Evolutionary conservation across 2,329 filamentous ascomycete genomes (phyloP).

Genomic region (Alternaria longipes): DNA sequence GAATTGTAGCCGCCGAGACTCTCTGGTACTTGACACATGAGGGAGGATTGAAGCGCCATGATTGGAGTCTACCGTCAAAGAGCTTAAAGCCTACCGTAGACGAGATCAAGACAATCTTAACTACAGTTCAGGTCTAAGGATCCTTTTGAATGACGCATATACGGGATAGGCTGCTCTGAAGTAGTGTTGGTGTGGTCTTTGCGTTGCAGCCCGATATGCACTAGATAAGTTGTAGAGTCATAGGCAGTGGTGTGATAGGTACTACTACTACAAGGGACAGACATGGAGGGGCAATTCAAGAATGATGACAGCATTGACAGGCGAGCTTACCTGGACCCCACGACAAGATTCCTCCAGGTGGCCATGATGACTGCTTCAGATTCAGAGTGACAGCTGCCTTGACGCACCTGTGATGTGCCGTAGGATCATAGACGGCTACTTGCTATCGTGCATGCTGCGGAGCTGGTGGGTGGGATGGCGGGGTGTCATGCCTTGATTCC

Average conservation of each 20-base stretch:
- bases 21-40: conserved; percentile 51
- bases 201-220: neutral
- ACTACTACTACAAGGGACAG: neutral
- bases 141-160: conserved; percentile 65
- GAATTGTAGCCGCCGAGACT: conserved; percentile 53
- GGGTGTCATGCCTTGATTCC: conserved; percentile 24
- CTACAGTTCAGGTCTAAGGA: neutral
- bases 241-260: neutral
- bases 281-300: neutral
- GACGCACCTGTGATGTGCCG: conserved; percentile 16
- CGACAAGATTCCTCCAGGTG: conserved; percentile 52
- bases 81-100: conserved; percentile 44
- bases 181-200: conserved; percentile 17
- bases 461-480: conserved; percentile 7
- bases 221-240: neutral
- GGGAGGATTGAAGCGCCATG: conserved; percentile 42
- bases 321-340: conserved; percentile 56
- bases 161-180: conserved; percentile 71
- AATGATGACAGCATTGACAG: neutral
- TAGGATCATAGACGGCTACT: conserved; percentile 2
- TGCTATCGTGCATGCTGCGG: neutral
- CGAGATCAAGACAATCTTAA: conserved; percentile 25
- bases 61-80: conserved; percentile 43
- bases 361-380: conserved; percentile 20
- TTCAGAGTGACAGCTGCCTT: conserved; percentile 15